These are phyloP conservation scores for Cutaneotrichosporon spelunceum DNA, from an alignment of 1,284 basidiomycete species.

Conservation along the genomic window DNA sequence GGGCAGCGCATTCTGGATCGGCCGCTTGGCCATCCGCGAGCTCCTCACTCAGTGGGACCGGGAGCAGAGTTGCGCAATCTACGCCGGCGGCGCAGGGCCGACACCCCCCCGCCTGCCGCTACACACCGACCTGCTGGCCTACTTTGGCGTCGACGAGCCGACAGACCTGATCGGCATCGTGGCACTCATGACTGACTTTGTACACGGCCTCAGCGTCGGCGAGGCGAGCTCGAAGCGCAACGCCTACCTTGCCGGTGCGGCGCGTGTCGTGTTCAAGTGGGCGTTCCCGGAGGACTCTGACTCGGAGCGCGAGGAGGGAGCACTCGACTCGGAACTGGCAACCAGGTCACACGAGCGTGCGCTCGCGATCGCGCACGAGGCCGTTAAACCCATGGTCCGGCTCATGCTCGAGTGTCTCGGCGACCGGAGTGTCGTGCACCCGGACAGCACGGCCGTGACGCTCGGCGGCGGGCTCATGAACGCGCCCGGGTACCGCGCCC, in stretches of 20 bases:
- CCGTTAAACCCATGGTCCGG: slow-evolving; percentile 31
- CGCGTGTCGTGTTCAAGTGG: slow-evolving; percentile 38
- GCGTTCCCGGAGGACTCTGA: slow-evolving; percentile 40
- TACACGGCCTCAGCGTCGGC: slow-evolving; percentile 30
- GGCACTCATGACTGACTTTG: slow-evolving; percentile 31
- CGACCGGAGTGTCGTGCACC: slow-evolving; percentile 34
- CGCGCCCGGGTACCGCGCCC: slow-evolving; percentile 34
- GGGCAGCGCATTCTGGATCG: slow-evolving; percentile 45
- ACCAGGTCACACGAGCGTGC: slow-evolving; percentile 28
- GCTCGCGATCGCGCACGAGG: slow-evolving; percentile 25
- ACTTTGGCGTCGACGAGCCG: slow-evolving; percentile 39
- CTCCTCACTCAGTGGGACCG: slow-evolving; percentile 37
- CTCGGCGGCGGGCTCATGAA: slow-evolving; percentile 46
- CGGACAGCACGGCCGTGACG: slow-evolving; percentile 30
- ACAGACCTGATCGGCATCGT: slow-evolving; percentile 39
- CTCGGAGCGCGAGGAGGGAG: too few relatives aligned
- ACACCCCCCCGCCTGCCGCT: slow-evolving; percentile 29
- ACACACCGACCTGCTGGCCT: slow-evolving; percentile 37
- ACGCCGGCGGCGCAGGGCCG: slow-evolving; percentile 24
- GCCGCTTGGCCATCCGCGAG: slow-evolving; percentile 40
- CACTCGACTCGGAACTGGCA: slow-evolving; percentile 12
- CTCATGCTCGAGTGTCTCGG: slow-evolving; percentile 38
- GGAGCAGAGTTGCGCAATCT: slow-evolving; percentile 30
- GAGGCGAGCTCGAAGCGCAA: slow-evolving; percentile 40
- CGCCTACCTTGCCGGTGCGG: slow-evolving; percentile 41